Base-by-base conservation (phyloP, 1,284 basidiomycete species). In the Puccinia hordei region DNA sequence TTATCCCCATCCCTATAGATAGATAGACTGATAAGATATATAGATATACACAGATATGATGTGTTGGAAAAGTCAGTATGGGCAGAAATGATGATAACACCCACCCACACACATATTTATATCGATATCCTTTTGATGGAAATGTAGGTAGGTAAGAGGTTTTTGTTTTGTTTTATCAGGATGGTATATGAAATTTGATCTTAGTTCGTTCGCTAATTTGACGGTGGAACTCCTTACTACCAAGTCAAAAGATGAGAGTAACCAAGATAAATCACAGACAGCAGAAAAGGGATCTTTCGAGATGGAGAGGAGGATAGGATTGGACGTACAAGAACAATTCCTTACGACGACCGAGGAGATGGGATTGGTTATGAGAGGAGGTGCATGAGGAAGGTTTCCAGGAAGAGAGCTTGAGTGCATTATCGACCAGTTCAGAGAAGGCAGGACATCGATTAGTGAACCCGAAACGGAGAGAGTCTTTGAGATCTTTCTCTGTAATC, bases 351-450 rank as follows among this genome's bases (percentile, higher is more conserved):
- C 46, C 41, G 22, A 68, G 59, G 1, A 68, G 38, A 65, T 65
- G 10, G 19, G 63, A n/a, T 27, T 17, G 59, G 33, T 17, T 63
- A 27, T 22, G 8, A 30, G 46, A 49, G 57, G 57, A 15, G 27
- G 59, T 2, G 59, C 55, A 27, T 2, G 72, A 59, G 57, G 30
- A 9, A 2, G 41, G 46, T 38, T 46, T 74, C 57, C 57, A 63
- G 10, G 53, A 38, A 30, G 65, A 57, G 38, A 35, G 27, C 22
- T 19, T 71, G 17, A 69, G 22, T 19, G 51, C 33, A 30, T 41
- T 71, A 15, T 78, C 53, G 49, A 78, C 33, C 27, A 78, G 30
- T n/a, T 78, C 76, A 10, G 35, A 41, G 35, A 78, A 78, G 22
- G 51, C n/a, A 12, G 61, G 51, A 49, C 65, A 69, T 15, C 53